Conservation (phyloP, 805 yeast genomes). For the Zygoascus biomembranicola region DNA sequence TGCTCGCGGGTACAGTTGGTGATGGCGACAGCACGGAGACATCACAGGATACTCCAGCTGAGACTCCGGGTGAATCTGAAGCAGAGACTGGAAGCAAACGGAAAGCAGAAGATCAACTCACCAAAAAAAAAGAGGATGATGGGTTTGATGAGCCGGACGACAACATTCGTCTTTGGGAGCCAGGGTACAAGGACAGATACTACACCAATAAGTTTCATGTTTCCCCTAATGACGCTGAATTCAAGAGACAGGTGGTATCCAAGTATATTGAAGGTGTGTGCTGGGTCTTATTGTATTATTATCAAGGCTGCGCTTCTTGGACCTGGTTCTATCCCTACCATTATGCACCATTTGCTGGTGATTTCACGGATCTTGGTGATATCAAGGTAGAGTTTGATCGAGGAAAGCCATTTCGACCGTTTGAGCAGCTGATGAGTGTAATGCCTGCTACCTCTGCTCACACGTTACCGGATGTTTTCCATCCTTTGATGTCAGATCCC, state of each 20-base stretch:
- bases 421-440: slow-evolving; percentile 90
- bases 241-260: slow-evolving; percentile 51
- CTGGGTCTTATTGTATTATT: slow-evolving; percentile 92
- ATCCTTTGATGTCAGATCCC: slow-evolving; percentile 71
- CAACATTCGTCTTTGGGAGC: slow-evolving; percentile 66
- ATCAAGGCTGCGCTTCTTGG: slow-evolving; percentile 99
- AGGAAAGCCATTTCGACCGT: slow-evolving; percentile 83
- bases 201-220: slow-evolving; percentile 67
- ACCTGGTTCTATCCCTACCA: slow-evolving; percentile 96
- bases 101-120: neutral
- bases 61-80: slow-evolving; percentile 5
- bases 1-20: slow-evolving; percentile 8
- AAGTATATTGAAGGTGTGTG: slow-evolving; percentile 89
- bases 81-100: neutral
- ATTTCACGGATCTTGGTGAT: slow-evolving; percentile 48
- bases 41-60: slow-evolving; percentile 8
- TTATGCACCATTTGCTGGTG: slow-evolving; percentile 96
- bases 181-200: slow-evolving; percentile 80
- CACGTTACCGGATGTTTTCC: slow-evolving; percentile 70
- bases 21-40: slow-evolving; percentile 7
- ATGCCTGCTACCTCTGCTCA: slow-evolving; percentile 91
- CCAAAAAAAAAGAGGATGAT: slow-evolving; percentile 4
- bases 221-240: slow-evolving; percentile 37
- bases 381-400: slow-evolving; percentile 45
- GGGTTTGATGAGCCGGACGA: slow-evolving; percentile 39